Evolutionary conservation across 2,329 filamentous ascomycete species (phyloP), one percentile per base, ranked within the genome.

Genomic region (Talaromyces atroroseus): DNA sequence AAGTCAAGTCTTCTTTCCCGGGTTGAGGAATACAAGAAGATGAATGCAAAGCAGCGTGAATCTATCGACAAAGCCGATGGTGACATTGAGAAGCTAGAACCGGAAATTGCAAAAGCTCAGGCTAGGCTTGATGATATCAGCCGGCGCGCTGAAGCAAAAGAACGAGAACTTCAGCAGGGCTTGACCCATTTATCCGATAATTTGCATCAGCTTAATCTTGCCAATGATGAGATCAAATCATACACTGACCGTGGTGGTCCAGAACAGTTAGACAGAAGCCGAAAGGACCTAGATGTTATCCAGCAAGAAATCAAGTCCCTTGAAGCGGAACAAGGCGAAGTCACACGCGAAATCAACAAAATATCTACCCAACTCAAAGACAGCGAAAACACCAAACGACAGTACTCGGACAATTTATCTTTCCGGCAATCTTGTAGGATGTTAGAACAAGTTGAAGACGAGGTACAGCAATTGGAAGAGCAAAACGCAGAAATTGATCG

Each of bases 401-500:
- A 89, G 61, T 96, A 99, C 63, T 80, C 80, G 21, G 91, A 97
- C 69, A 99, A 99, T 65, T 76, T 97, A 52, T 86, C 86, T 60
- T 96, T 91, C 69, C 88, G 94, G 57, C 87, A 87, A 67, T 87
- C 89, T 59, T 78, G 84, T 56, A 82, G 84, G 54, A 80, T 86
- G 38, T 79, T 96, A 1, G 80, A 89, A 44, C 77, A 76, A 3
- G 80, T 96, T 6, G 76, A 82, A 54, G 70, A 72, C 18, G 88
- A 94, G 59, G 92, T 99, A 60, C 71, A 76, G 42, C 82, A 89
- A 58, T 80, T 99, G 5, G 85, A 92, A 70, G 80, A 81, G 11
- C 86, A 90, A 60, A 89, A 94, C 67, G 91, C 90, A 1, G 86
- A 89, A 61, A 88, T 88, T 45, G 91, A 97, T 72, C 89, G 90